Base-by-base conservation (phyloP, 1,284 basidiomycete genomes). In the Ustilago esculenta region DNA sequence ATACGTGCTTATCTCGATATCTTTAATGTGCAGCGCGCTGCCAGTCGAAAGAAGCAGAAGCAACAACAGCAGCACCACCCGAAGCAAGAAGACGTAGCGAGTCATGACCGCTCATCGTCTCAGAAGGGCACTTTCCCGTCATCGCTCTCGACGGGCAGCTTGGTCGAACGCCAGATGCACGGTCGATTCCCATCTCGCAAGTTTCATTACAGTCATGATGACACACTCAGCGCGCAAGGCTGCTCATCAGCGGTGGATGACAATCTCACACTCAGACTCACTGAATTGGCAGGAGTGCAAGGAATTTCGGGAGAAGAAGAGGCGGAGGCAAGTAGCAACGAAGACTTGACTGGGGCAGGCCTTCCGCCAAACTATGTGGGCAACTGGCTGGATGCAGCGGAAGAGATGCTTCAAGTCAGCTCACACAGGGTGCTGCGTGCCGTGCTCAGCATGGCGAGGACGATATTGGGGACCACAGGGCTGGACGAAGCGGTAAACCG, bases 171-270 rank as follows among this genome's bases (percentile, higher is more conserved):
- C 29, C 56, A 51, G 29, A 71, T 71, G 68, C 68, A 71, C 14
- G 68, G 68, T 21, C 61, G 68, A 25, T 71, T 53, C 29, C 68
- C 68, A 2, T 71, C 68, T 17, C 55, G 55, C 50, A 65, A 54
- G 39, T 58, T 54, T 21, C 45, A 65, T 2, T 45, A 39, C 33
- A 37, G 42, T 30, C 39, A 18, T n/a, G 37, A 58, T 11, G 61
- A 43, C 33, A 50, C 46, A 3, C 37, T 57, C 32, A 40, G 41
- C 8, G 55, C 12, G 0, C 55, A 46, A 20, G 50, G 33, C 9
- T 40, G 17, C n/a, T 54, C 55, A 10, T 41, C 46, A 4, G 50
- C 46, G 7, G 21, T 45, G 14, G 54, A 49, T 8, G 35, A 18
- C 44, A 33, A 57, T 15, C n/a, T 34, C 5, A 43, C 35, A 9